Percentiles rank a stretch among this genome's conserved stretches.
phyloP scores from a whole-genome alignment of 2,329 filamentous ascomycete species.

The Xylariaceae sp. region DNA sequence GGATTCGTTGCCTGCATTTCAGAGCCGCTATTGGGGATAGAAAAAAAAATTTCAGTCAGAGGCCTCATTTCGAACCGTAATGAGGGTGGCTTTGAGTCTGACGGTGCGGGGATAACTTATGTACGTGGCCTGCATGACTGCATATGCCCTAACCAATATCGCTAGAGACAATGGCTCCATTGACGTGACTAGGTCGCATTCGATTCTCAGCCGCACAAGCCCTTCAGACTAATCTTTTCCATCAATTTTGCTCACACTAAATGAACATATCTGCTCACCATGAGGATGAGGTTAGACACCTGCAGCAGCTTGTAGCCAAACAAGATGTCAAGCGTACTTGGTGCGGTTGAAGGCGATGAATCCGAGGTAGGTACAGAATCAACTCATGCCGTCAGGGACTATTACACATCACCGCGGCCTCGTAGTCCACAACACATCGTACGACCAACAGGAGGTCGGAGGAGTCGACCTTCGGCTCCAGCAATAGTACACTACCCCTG shows the following conservation, averaged over 20 bases:
- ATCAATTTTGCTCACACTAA: not conserved
- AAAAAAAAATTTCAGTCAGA: not conserved
- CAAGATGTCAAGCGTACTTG: constrained; percentile 11
- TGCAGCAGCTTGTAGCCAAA: not conserved
- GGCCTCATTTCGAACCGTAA: not conserved
- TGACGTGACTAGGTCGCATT: not conserved
- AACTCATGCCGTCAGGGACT: not conserved
- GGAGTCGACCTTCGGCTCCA: not conserved
- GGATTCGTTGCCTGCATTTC: no score
- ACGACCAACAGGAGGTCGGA: not conserved
- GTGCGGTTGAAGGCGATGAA: constrained; percentile 3
- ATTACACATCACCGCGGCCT: constrained; percentile 2
- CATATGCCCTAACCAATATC: not conserved
- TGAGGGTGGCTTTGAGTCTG: not conserved
- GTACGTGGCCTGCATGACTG: not conserved
- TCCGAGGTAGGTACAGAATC: not conserved
- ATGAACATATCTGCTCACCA: not conserved
- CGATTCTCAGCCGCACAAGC: not conserved
- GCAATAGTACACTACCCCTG: constrained; percentile 1
- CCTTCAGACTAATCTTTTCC: not conserved
- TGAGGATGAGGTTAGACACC: not conserved
- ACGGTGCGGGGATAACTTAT: not conserved
- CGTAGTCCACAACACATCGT: not conserved
- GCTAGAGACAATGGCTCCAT: not conserved
- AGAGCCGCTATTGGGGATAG: no score